phyloP scores from a whole-genome alignment of 306 rosid species.

The Prunus mume region DNA sequence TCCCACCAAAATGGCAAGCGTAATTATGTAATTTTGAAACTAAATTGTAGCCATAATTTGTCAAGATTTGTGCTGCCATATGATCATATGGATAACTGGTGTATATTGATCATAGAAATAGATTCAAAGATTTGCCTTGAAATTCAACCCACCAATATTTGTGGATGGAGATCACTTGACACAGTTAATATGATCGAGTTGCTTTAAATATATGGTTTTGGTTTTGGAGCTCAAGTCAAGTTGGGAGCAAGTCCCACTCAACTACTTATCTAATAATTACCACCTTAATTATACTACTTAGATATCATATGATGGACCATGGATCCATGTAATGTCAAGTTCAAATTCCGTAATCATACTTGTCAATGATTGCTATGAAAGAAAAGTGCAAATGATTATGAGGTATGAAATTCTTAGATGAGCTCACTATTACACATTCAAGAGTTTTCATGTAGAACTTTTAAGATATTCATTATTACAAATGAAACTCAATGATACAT shows the following conservation, averaged over 20 bases:
- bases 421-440: too few species aligned
- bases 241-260: constrained; percentile 5
- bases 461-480: too few species aligned
- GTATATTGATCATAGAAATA: background rate
- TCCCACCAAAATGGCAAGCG: background rate
- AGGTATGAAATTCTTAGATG: too few species aligned
- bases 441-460: too few species aligned
- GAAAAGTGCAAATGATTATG: background rate
- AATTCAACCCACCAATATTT: constrained; percentile 8
- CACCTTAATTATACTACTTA: background rate
- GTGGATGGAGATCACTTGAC: background rate
- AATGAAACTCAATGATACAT: too few species aligned
- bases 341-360: background rate
- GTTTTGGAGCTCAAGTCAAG: constrained; percentile 3
- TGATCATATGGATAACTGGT: background rate
- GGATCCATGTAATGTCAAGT: background rate
- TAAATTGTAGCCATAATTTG: background rate
- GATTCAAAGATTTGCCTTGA: constrained; percentile 4
- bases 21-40: constrained; percentile 6
- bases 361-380: background rate
- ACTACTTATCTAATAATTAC: background rate
- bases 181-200: background rate
- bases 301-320: background rate
- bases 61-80: background rate
- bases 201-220: background rate